Percentiles rank a stretch among this genome's conserved stretches.
These are phyloP conservation scores for Croton setiger DNA, from an alignment of 441 rosid species.

Conservation along the genomic window DNA sequence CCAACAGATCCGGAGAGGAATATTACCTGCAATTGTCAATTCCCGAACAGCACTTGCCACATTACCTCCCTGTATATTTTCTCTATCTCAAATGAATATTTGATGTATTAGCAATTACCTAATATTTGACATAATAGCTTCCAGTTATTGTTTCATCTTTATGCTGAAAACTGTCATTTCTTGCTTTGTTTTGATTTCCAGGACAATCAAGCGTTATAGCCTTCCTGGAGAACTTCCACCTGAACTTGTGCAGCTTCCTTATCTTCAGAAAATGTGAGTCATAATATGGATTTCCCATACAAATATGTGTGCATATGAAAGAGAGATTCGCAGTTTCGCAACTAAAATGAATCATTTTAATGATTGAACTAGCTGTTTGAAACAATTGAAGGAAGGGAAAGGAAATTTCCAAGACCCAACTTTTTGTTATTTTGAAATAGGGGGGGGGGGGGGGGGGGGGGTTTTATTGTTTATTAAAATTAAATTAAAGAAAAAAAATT, in stretches of 20 bases:
- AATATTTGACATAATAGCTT: background rate
- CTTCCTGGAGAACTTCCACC: slow-evolving; percentile 72
- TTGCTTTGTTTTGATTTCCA: slow-evolving; percentile 25
- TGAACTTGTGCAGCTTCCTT: slow-evolving; percentile 48
- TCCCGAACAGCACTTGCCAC: slow-evolving; percentile 10
- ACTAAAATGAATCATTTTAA: background rate
- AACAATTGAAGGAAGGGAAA: background rate
- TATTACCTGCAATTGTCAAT: slow-evolving; percentile 11
- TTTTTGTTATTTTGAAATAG: background rate
- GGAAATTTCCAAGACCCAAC: background rate
- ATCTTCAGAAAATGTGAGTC: slow-evolving; percentile 59
- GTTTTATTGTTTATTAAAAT: too few relatives aligned
- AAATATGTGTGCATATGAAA: background rate
- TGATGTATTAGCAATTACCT: background rate
- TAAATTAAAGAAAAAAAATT: too few relatives aligned
- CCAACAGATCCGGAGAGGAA: slow-evolving; percentile 6
- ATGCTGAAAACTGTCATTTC: background rate
- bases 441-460: too few relatives aligned
- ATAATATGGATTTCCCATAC: slow-evolving; percentile 11
- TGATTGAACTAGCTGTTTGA: background rate
- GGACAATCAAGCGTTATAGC: slow-evolving; percentile 52
- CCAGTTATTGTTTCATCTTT: background rate
- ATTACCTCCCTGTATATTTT: slow-evolving; percentile 1
- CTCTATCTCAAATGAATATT: background rate
- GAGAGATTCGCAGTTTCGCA: slow-evolving; percentile 2